Percentiles rank a stretch among this genome's conserved stretches.
Conservation (phyloP, 139 green algal species). For the Diplosphaera chodatii region DNA sequence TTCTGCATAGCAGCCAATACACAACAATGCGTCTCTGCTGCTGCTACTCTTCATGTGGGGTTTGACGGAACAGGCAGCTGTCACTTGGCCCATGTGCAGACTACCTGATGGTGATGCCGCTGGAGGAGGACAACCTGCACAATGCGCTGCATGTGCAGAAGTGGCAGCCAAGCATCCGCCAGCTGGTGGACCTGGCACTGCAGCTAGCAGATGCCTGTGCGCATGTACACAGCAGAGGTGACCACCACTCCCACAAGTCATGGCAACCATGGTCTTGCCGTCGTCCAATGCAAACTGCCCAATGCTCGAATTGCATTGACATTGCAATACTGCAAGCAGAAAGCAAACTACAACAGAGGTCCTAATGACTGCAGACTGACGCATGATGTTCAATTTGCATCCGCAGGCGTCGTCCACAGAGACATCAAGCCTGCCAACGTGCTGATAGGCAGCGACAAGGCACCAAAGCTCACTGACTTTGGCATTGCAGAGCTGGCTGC, state of each 20-base stretch:
- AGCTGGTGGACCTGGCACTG: slow-evolving; percentile 31
- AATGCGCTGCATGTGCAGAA: slow-evolving; percentile 44
- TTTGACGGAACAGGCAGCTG: neutral
- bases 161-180: slow-evolving; percentile 42
- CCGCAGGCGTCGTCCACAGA: slow-evolving; percentile 28
- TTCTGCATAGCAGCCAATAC: too few relatives aligned
- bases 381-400: too few relatives aligned
- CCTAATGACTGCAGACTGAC: too few relatives aligned
- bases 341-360: too few relatives aligned
- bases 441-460: slow-evolving; percentile 18
- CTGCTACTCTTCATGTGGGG: too few relatives aligned
- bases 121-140: slow-evolving; percentile 43
- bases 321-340: too few relatives aligned
- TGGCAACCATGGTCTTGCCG: too few relatives aligned
- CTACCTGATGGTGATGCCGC: slow-evolving; percentile 54
- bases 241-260: slow-evolving; percentile 4
- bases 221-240: slow-evolving; percentile 30
- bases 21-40: too few relatives aligned
- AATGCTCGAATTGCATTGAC: too few relatives aligned
- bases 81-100: slow-evolving; percentile 8
- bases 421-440: slow-evolving; percentile 57
- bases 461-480: slow-evolving; percentile 45
- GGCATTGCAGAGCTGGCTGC: slow-evolving; percentile 33
- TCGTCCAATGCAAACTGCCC: too few relatives aligned
- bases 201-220: slow-evolving; percentile 45